Evolutionary conservation across 345 rosid species (phyloP).

Genomic region (Alliaria petiolata): DNA sequence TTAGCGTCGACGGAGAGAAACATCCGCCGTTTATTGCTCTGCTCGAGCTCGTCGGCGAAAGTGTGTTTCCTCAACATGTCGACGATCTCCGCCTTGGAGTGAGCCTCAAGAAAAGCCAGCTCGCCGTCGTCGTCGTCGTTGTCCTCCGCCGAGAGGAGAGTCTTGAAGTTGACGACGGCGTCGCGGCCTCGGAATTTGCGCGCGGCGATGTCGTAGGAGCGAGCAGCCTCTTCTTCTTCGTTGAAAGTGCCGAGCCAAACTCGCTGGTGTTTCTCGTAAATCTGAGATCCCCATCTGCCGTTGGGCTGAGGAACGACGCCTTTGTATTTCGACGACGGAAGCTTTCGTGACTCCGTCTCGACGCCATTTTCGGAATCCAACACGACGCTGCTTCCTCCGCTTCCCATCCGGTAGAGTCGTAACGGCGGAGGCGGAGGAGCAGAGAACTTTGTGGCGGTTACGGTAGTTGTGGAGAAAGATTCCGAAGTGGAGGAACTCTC

Average conservation of each 20-base stretch:
- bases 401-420: slow-evolving; percentile 49
- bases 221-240: slow-evolving; percentile 79
- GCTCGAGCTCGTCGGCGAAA: slow-evolving; percentile 69
- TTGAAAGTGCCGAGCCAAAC: slow-evolving; percentile 96
- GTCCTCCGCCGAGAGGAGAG: background rate
- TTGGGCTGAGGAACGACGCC: slow-evolving; percentile 95
- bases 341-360: slow-evolving; percentile 84
- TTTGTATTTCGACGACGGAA: slow-evolving; percentile 85
- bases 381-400: slow-evolving; percentile 46
- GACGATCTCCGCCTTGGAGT: slow-evolving; percentile 86
- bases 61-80: slow-evolving; percentile 93
- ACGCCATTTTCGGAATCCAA: slow-evolving; percentile 52
- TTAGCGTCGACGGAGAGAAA: slow-evolving; percentile 14
- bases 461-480: slow-evolving; percentile 21
- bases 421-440: slow-evolving; percentile 19
- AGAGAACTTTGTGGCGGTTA: slow-evolving; percentile 4
- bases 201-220: slow-evolving; percentile 78
- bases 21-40: slow-evolving; percentile 44
- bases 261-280: slow-evolving; percentile 87
- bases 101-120: slow-evolving; percentile 56
- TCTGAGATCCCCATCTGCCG: slow-evolving; percentile 99
- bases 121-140: slow-evolving; percentile 36
- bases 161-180: slow-evolving; percentile 75
- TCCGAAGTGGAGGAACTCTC: slow-evolving; percentile 46
- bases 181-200: slow-evolving; percentile 82